Evolutionary conservation across 2,329 filamentous ascomycete species (phyloP), one percentile per base, ranked within the genome.

Genomic region (Metarhizium anisopliae): DNA sequence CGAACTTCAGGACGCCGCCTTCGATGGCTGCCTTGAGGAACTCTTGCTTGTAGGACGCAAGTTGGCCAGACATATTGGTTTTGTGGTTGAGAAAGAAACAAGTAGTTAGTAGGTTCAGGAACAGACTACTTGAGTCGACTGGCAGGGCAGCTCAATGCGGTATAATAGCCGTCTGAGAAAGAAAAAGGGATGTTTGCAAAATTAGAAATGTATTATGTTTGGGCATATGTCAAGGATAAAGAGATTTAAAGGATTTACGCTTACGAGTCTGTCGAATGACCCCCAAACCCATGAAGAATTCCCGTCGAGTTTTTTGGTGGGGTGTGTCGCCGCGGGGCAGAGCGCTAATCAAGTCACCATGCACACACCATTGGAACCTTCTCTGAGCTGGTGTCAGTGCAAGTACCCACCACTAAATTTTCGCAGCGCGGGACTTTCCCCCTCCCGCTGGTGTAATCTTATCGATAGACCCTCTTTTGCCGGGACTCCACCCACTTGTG

Each of bases 1-100:
- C 90, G 70, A 94, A 94, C 67, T 85, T 88, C 62, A 94, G 82
- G 64, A 89, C 85, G 60, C 81, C 80, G 64, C 85, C 84, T 25
- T 76, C 72, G 62, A 92, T 79, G 67, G 86, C 82, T 56, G 87
- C 81, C 67, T 82, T 72, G 63, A 94, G 80, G 70, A 95, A 90
- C 58, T 81, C 78, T 61, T 82, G 74, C 73, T 94, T 94, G 77
- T 87, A 88, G 53, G 79, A 71, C 42, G 81, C 71, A 35, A 87
- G 77, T 53, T 71, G 65, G 55, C 69, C 58, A 20, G 60, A 52
- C 60, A 61, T 61, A 32, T 50, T 54, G 47, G 16, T 16, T 47
- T 38, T 10, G 7, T 40, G 11, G 13, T 38, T 20, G 38, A 5
- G 14, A 16, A 40, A 14, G 42, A 18, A 20, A 11, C 14, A 43